These are phyloP conservation scores for Pichia kudriavzevii DNA, from an alignment of 1,139 yeast genomes.

Conservation along the genomic window DNA sequence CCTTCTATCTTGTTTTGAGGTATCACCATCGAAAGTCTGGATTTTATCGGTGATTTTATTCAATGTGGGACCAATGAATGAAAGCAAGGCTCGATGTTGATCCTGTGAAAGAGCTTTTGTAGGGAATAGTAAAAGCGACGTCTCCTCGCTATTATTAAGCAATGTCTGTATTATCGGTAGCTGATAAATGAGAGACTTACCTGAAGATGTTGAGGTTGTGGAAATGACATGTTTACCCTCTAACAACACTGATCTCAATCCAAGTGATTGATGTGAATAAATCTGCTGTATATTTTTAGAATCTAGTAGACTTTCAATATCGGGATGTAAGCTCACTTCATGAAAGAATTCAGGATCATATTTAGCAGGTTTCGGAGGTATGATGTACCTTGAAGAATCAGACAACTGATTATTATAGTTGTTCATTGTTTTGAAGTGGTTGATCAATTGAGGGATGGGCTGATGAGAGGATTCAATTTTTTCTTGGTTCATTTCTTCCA, in stretches of 20 bases:
- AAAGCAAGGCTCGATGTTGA: slow-evolving; percentile 71
- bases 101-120: slow-evolving; percentile 97
- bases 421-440: slow-evolving; percentile 36
- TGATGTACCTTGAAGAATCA: slow-evolving; percentile 33
- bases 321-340: slow-evolving; percentile 8
- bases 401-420: slow-evolving; percentile 59
- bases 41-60: slow-evolving; percentile 30
- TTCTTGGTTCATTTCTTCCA: slow-evolving; percentile 39
- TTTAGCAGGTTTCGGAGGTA: slow-evolving; percentile 33
- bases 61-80: slow-evolving; percentile 42
- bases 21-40: slow-evolving; percentile 92
- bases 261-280: slow-evolving; percentile 77
- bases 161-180: slow-evolving; percentile 61
- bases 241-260: slow-evolving; percentile 49
- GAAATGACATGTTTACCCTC: slow-evolving; percentile 63
- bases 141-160: slow-evolving; percentile 43
- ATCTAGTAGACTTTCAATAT: slow-evolving; percentile 8
- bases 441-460: slow-evolving; percentile 40
- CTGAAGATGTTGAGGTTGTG: slow-evolving; percentile 91
- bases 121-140: slow-evolving; percentile 87
- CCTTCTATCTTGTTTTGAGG: slow-evolving; percentile 48
- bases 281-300: slow-evolving; percentile 42
- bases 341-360: slow-evolving; percentile 12
- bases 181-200: slow-evolving; percentile 88
- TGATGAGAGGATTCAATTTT: slow-evolving; percentile 14